These are phyloP conservation scores for Neofusicoccum parvum DNA, from an alignment of 2,329 filamentous ascomycete genomes.

Conservation along the genomic window DNA sequence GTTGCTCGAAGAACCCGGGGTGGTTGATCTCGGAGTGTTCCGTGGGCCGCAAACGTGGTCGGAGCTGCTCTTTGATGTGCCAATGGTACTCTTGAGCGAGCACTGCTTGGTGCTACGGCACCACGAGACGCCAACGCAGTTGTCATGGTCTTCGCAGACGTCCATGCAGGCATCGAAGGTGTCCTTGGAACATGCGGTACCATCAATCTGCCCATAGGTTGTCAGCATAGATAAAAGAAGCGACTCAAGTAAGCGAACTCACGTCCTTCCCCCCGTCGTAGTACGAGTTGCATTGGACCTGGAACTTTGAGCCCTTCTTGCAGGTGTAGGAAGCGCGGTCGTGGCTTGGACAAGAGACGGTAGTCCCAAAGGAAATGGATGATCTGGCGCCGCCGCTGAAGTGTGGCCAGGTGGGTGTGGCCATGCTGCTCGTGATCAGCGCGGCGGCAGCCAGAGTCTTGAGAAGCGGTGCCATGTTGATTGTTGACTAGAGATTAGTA, in stretches of 20 bases:
- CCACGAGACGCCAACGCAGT: constrained; percentile 1
- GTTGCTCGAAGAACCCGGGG: too few species aligned
- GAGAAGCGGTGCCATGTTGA: constrained; percentile 1
- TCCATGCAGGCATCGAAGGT: not conserved
- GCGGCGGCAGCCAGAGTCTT: not conserved
- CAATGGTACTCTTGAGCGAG: not conserved
- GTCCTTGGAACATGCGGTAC: not conserved
- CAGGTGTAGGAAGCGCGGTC: not conserved
- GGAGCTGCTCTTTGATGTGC: not conserved
- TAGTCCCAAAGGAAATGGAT: not conserved
- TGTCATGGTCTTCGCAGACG: not conserved
- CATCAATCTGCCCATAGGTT: not conserved
- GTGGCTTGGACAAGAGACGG: not conserved
- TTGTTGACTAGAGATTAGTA: not conserved
- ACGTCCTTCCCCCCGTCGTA: not conserved
- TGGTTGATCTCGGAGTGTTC: not conserved
- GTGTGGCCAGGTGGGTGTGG: not conserved
- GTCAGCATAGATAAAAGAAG: not conserved
- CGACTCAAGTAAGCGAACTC: not conserved
- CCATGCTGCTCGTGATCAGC: constrained; percentile 2
- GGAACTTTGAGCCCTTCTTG: not conserved
- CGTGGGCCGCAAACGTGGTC: not conserved
- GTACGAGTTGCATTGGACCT: not conserved
- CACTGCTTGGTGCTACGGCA: not conserved
- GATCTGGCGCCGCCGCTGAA: not conserved